Conservation (phyloP, 2,329 filamentous ascomycete genomes). For the Cordyceps javanica region DNA sequence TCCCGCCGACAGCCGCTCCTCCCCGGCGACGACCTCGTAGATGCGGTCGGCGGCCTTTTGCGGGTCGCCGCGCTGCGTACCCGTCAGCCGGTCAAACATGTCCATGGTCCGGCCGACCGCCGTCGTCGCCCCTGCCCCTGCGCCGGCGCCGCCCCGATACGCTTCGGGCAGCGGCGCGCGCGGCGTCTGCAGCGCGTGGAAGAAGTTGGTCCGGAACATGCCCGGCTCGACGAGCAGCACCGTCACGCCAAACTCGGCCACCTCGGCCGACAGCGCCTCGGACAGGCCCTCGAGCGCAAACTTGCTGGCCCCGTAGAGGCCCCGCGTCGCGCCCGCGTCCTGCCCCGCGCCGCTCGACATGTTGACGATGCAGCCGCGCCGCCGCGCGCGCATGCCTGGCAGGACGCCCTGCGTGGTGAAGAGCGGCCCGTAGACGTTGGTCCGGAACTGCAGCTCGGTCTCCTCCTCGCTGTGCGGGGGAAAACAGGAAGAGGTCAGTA, state of each 20-base stretch:
- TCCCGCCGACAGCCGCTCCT: constrained; percentile 19
- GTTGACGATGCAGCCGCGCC: constrained; percentile 38
- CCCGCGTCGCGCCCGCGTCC: constrained; percentile 30
- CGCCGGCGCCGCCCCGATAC: constrained; percentile 16
- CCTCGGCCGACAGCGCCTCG: constrained; percentile 36
- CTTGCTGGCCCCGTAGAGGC: constrained; percentile 41
- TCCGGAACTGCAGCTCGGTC: constrained; percentile 35
- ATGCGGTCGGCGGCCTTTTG: constrained; percentile 41
- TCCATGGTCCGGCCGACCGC: constrained; percentile 26
- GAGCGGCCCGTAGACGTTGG: constrained; percentile 44
- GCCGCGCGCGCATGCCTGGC: constrained; percentile 37
- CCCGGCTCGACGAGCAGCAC: constrained; percentile 43
- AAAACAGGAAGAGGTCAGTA: too few relatives aligned
- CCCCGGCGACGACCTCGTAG: constrained; percentile 46
- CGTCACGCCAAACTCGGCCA: constrained; percentile 36
- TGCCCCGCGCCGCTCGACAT: constrained; percentile 40
- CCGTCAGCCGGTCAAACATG: constrained; percentile 15
- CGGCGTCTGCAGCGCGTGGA: constrained; percentile 21
- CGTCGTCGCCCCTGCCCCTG: too few relatives aligned
- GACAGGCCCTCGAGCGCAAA: constrained; percentile 35
- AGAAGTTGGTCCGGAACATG: constrained; percentile 43
- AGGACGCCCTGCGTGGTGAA: constrained; percentile 42
- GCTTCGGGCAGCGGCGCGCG: constrained; percentile 26
- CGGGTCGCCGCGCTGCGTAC: constrained; percentile 43
- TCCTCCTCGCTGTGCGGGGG: constrained; percentile 28